phyloP scores from a whole-genome alignment of 2,329 filamentous ascomycete genomes.

The Furcasterigmium furcatum region DNA sequence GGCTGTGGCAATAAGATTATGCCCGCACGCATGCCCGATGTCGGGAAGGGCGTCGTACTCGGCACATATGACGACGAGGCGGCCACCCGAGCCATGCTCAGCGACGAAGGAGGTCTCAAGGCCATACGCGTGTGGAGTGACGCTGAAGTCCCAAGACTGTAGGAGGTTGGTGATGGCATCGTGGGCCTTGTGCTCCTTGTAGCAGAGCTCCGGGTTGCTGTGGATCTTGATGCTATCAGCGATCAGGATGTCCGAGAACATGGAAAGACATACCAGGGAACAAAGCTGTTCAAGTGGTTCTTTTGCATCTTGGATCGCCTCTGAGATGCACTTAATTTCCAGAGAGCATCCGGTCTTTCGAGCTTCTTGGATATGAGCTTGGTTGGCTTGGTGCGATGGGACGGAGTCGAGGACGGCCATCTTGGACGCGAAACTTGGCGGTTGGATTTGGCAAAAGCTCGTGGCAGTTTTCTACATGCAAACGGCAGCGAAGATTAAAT shows the following conservation, averaged over 20 bases:
- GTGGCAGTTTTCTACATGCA: background rate
- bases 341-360: no score
- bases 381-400: background rate
- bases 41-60: slow-evolving; percentile 46
- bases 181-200: slow-evolving; percentile 48
- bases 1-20: slow-evolving; percentile 40
- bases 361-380: no score
- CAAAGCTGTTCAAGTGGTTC: background rate
- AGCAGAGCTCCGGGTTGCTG: slow-evolving; percentile 46
- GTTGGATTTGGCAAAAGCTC: background rate
- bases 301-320: background rate
- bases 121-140: slow-evolving; percentile 46
- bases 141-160: slow-evolving; percentile 36
- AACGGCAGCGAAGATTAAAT: background rate
- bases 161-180: slow-evolving; percentile 43
- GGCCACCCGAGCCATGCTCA: slow-evolving; percentile 35
- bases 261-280: background rate
- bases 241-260: background rate
- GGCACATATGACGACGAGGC: slow-evolving; percentile 37
- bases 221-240: slow-evolving; percentile 21
- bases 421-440: background rate
- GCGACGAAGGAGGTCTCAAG: slow-evolving; percentile 49
- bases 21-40: slow-evolving; percentile 42
- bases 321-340: background rate
- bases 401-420: background rate